phyloP scores from a whole-genome alignment of 2,329 filamentous ascomycete genomes.

The Ceratocystis destructans region DNA sequence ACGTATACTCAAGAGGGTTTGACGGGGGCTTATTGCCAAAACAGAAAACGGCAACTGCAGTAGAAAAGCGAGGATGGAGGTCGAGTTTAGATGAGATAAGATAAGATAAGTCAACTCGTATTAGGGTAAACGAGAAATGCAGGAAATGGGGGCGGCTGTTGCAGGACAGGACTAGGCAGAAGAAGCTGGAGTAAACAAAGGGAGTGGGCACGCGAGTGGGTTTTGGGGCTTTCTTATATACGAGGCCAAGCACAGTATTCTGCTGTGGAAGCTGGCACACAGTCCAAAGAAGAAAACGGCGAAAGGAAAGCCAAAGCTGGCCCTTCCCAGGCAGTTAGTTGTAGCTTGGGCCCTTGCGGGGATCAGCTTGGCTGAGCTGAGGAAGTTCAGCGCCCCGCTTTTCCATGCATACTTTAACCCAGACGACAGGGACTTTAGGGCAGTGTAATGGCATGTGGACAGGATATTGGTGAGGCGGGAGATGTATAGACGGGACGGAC shows the following conservation, averaged over 20 bases:
- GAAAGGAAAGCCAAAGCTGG: not conserved
- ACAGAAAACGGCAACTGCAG: not conserved
- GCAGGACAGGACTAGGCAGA: not conserved
- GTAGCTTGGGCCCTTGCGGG: not conserved
- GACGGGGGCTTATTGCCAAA: not conserved
- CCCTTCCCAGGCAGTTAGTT: not conserved
- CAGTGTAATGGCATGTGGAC: too few relatives aligned
- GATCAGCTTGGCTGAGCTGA: not conserved
- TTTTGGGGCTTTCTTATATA: not conserved
- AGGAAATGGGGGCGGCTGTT: not conserved
- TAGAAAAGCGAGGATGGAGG: not conserved
- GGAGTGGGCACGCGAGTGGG: not conserved
- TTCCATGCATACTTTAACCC: not conserved
- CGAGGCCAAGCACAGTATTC: not conserved
- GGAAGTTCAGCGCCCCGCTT: not conserved
- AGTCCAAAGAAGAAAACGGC: not conserved
- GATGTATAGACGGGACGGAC: too few relatives aligned
- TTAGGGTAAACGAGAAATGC: not conserved
- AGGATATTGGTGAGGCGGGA: too few relatives aligned
- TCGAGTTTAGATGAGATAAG: not conserved
- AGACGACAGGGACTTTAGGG: not conserved
- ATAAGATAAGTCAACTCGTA: not conserved
- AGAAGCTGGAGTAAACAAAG: not conserved
- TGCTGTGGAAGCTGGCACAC: not conserved
- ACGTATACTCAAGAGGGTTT: not conserved